Evolutionary conservation across 257 asterid genomes (phyloP).

Genomic region (Solanum arcanum): DNA sequence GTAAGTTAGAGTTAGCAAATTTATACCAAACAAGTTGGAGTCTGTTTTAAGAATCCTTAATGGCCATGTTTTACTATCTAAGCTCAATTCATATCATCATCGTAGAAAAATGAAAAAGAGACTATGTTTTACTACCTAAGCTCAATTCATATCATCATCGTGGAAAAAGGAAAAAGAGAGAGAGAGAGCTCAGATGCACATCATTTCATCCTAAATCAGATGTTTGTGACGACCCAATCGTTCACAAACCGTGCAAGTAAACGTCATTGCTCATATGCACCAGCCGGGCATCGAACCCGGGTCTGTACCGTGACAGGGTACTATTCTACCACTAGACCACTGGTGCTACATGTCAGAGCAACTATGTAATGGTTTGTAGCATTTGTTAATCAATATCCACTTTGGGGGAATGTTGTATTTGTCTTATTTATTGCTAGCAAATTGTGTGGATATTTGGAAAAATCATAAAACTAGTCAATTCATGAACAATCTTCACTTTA

Average conservation of each 20-base stretch:
- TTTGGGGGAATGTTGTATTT: background rate
- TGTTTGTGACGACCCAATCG: background rate
- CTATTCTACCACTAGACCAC: constrained; percentile 15
- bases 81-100: too few relatives aligned
- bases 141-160: too few relatives aligned
- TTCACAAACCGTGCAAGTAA: background rate
- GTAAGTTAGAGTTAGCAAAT: too few relatives aligned
- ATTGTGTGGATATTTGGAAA: background rate
- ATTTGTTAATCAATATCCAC: background rate
- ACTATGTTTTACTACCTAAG: too few relatives aligned
- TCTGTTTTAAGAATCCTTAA: too few relatives aligned
- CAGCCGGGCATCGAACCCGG: constrained; percentile 86
- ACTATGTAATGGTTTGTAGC: too few relatives aligned
- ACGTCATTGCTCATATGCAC: constrained; percentile 16
- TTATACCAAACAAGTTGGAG: too few relatives aligned
- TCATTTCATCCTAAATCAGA: background rate
- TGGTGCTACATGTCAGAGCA: too few relatives aligned
- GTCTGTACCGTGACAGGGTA: constrained; percentile 86
- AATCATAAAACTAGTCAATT: background rate
- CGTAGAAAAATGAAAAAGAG: too few relatives aligned
- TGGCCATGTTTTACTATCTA: too few relatives aligned
- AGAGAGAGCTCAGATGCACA: background rate
- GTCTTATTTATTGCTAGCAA: background rate
- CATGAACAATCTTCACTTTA: background rate
- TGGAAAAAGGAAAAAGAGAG: background rate